phyloP scores from a whole-genome alignment of 2,329 filamentous ascomycete genomes.

The Penicillium sp. region DNA sequence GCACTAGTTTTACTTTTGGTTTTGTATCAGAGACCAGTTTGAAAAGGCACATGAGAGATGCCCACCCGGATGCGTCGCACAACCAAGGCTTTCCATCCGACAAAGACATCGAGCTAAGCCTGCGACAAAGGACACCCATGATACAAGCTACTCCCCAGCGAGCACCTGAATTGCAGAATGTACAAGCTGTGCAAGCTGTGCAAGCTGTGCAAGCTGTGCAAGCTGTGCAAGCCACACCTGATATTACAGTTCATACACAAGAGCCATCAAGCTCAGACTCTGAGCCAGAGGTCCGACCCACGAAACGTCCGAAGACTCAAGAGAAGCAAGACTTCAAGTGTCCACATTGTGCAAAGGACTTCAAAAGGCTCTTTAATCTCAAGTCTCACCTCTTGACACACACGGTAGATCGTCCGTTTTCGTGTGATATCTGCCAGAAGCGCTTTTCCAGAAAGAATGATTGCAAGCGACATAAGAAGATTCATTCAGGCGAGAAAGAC shows the following conservation, averaged over 20 bases:
- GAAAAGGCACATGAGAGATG: no score
- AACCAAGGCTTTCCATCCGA: no score
- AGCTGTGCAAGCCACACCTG: not conserved
- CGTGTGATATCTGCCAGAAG: not conserved
- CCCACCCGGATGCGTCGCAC: no score
- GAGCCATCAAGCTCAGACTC: not conserved
- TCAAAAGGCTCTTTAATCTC: not conserved
- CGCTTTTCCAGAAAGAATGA: not conserved
- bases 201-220: not conserved
- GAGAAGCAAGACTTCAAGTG: not conserved
- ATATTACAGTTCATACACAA: not conserved
- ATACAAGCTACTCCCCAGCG: not conserved
- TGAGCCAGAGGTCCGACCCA: not conserved
- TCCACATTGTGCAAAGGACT: not conserved
- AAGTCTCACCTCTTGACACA: not conserved
- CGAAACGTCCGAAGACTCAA: not conserved
- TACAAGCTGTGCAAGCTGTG: not conserved
- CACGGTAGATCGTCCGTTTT: not conserved
- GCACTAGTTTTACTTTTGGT: no score
- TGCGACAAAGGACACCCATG: no score
- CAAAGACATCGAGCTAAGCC: no score
- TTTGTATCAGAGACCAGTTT: no score
- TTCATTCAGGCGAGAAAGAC: not conserved
- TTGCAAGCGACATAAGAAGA: not conserved
- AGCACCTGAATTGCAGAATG: not conserved